These are phyloP conservation scores for Globisporangium takayamanum DNA, from an alignment of 352 stramenopile species.

Conservation along the genomic window DNA sequence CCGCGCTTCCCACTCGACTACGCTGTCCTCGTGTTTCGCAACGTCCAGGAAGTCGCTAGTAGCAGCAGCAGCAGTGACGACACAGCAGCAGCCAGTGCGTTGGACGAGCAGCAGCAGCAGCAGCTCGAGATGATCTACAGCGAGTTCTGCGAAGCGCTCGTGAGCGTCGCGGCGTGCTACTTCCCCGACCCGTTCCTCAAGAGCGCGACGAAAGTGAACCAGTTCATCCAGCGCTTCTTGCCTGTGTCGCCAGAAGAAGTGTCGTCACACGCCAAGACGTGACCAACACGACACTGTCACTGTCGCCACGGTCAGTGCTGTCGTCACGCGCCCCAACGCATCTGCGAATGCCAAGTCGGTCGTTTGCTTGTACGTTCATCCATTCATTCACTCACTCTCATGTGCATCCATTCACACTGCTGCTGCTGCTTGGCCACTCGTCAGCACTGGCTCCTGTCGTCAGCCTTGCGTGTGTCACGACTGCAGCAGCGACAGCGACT, in stretches of 20 bases:
- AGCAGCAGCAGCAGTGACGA: conserved; percentile 20
- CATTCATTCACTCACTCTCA: neutral
- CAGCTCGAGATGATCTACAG: conserved; percentile 62
- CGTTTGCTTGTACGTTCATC: neutral
- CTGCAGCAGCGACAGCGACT: neutral
- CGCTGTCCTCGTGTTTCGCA: conserved; percentile 50
- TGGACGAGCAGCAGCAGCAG: conserved; percentile 8
- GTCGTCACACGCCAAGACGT: conserved; percentile 22
- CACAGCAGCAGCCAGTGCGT: neutral
- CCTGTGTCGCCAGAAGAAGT: conserved; percentile 54
- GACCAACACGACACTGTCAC: neutral
- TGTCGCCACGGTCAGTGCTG: too few species aligned
- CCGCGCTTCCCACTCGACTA: conserved; percentile 53
- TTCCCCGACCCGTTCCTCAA: conserved; percentile 62
- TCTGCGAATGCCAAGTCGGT: neutral
- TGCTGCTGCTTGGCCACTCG: neutral
- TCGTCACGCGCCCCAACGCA: too few species aligned
- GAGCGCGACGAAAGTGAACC: conserved; percentile 43
- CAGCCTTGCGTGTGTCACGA: too few species aligned
- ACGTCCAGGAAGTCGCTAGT: conserved; percentile 45
- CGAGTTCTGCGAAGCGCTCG: conserved; percentile 66
- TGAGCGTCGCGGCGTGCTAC: conserved; percentile 44
- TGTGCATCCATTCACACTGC: neutral
- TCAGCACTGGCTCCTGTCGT: neutral
- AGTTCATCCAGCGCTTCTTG: conserved; percentile 67